Evolutionary conservation across 2,329 filamentous ascomycete species (phyloP), one percentile per base, ranked within the genome.

Genomic region (Sporothrix dimorphospora): DNA sequence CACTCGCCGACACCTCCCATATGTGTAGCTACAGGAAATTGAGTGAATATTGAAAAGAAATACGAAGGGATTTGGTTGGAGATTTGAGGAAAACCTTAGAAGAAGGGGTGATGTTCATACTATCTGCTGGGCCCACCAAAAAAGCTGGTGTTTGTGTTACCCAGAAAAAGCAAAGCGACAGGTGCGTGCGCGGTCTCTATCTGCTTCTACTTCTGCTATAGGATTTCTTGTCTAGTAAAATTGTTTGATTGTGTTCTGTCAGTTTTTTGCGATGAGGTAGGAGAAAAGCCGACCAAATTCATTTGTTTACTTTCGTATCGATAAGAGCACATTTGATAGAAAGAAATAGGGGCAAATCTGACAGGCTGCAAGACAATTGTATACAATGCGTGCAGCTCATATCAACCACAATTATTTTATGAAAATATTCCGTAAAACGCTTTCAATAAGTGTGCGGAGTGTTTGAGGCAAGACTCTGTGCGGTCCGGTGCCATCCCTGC

Each of bases 281-380:
- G 49, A 53, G 49, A 24, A 24, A 14, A 53, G 6, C 3, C 8
- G 4, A 4, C 2, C 49, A 27, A 12, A 12, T 30, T 30, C 9
- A 11, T 61, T 63, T 63, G 57, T 42, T 40, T 63, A 63, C 57
- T 42, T 63, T 63, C n/a, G 57, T 40, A 63, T 63, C 57, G 34
- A 61, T 61, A 63, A 63, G 34, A 4, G 34, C 1, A 14, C 34
- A 16, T 24, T 14, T 14, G 34, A 63, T 42, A 16, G 38, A 3
- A 34, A 2, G 42, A 40, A 42, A 24, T 24, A 42, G 53, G 53
- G 53, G 34, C 57, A 42, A 5, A 63, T 24, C 30, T 34, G 30
- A 34, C 30, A 34, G 6, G 3, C 30, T 34, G 30, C 30, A 34
- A 3, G 30, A 6, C 30, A 34, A 34, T 6, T 34, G 30, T 14